A percentile compares a stretch with the other conserved stretches of the same genome.
Conservation (phyloP, 139 green algal species). For the Chlorella sp. region DNA sequence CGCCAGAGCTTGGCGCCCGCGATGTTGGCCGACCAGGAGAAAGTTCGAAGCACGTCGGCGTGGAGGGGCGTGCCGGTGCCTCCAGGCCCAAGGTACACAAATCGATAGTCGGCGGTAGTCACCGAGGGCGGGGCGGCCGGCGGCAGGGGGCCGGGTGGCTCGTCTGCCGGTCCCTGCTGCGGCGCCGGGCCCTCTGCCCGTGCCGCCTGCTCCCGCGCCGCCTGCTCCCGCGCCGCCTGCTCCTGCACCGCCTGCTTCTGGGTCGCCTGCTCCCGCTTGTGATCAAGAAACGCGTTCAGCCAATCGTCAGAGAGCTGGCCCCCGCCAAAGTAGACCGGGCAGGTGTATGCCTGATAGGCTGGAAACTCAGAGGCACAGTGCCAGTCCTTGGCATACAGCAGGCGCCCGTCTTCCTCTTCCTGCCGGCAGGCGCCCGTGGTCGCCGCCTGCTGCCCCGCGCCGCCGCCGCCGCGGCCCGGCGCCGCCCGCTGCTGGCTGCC, state of each 20-base stretch:
- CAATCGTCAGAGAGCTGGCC: slow-evolving; percentile 69
- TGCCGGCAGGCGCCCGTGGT: neutral
- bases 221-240: slow-evolving; percentile 14
- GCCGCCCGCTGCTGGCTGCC: neutral
- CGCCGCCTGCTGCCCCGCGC: neutral
- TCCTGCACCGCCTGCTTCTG: neutral
- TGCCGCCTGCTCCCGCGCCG: slow-evolving; percentile 14
- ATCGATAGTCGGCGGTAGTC: slow-evolving; percentile 71
- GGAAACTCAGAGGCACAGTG: slow-evolving; percentile 80
- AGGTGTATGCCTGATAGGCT: slow-evolving; percentile 58
- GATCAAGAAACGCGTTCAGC: slow-evolving; percentile 87
- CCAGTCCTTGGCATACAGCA: slow-evolving; percentile 91
- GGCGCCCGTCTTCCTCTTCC: neutral
- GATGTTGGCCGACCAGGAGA: slow-evolving; percentile 85
- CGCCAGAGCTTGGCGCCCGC: slow-evolving; percentile 73
- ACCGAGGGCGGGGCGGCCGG: too few species aligned
- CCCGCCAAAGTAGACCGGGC: slow-evolving; percentile 60
- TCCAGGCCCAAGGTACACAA: slow-evolving; percentile 83
- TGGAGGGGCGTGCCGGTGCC: slow-evolving; percentile 84
- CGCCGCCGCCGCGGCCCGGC: neutral
- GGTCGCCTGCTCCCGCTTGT: neutral
- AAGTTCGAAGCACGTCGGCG: slow-evolving; percentile 84
- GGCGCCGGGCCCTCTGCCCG: neutral
- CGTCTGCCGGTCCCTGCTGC: neutral
- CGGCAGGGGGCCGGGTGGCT: neutral